Evolutionary conservation across 202 grass and related monocot genomes (phyloP), one percentile per base, ranked within the genome.

Genomic region (Zizania palustris): DNA sequence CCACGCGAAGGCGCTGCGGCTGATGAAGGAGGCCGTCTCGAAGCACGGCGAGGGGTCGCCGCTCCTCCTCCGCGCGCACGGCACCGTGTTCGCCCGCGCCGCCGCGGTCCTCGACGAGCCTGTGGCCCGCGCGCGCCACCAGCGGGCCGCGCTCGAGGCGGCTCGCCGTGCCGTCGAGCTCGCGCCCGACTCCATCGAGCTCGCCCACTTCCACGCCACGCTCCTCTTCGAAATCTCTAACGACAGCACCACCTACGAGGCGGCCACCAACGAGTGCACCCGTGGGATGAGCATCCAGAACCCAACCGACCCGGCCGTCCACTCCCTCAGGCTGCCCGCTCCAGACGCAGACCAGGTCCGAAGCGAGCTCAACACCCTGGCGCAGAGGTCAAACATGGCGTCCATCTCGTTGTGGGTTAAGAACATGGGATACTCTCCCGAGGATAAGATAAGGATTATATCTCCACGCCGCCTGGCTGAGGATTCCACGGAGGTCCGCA

Each of bases 331-430:
- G 66, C 20, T 81, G n/a, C 86, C 86, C n/a, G 60, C 77, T 16
- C 60, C 77, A 9, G 72, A 88, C 22, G 48, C 85, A 46, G 79
- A 83, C 36, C 85, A 96, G 59, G 89, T 99, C 57, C 87, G 84
- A 28, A 45, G 62, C 83, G 91, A 99, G 80, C 89, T 99, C 12
- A 79, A 78, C 39, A 71, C 3, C 78, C 77, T 96, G 64, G 76
- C 87, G 68, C 87, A 93, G 89, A 93, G 89, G 82, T 89, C 89
- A 46, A 95, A 96, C 69, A 76, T 99, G 60, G 85, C 92, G 11
- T 91, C 89, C 74, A 89, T 99, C 69, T 93, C 89, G 41, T 83
- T 72, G 21, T 93, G 96, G 92, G 85, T 99, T 78, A 99, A 93
- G 81, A 89, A 74, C 78, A 84, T 96, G 44, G 89, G 89, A 42